Evolutionary conservation across 345 rosid species (phyloP).

Genomic region (Syzygium aromaticum): DNA sequence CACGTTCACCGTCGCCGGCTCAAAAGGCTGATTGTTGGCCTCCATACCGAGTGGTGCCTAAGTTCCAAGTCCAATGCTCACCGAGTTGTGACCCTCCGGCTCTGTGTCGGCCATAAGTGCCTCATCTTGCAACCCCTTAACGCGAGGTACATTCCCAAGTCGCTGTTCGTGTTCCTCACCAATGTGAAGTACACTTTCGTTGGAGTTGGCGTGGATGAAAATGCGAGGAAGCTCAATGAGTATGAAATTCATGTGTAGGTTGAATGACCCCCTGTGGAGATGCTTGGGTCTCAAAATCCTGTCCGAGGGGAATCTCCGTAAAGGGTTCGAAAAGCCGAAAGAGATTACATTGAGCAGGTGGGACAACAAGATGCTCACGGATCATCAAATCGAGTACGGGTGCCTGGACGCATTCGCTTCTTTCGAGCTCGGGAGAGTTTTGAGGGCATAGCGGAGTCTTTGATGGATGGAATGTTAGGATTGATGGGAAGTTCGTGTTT

Average conservation of each 20-base stretch:
- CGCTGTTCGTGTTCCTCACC: background rate
- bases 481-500: background rate
- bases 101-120: background rate
- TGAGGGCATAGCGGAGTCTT: background rate
- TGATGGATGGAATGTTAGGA: background rate
- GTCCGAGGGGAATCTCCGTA: background rate
- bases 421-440: background rate
- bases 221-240: background rate
- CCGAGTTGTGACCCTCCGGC: background rate
- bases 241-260: background rate
- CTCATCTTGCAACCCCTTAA: background rate
- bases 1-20: background rate
- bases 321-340: background rate
- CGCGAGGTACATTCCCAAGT: background rate
- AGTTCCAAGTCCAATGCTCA: background rate
- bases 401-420: background rate
- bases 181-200: background rate
- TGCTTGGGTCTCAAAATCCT: conserved; percentile 6
- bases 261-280: background rate
- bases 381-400: background rate
- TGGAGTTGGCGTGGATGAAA: background rate
- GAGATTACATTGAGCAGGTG: background rate
- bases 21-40: background rate
- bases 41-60: background rate
- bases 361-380: background rate